Evolutionary conservation across 2,329 filamentous ascomycete species (phyloP).

Genomic region (Xylaria sp.): DNA sequence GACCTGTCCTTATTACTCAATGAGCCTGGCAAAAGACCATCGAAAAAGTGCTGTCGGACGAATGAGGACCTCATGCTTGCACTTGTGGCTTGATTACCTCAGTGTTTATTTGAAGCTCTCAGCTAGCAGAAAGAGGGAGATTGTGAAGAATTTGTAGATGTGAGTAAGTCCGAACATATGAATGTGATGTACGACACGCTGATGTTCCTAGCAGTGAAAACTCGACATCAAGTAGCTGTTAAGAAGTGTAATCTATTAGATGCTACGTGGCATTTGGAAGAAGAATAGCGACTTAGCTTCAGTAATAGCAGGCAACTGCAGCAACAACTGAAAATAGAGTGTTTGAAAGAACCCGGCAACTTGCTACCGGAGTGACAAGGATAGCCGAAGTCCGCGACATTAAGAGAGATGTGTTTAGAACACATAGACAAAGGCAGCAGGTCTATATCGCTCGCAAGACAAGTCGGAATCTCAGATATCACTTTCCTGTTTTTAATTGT

Average conservation of each 20-base stretch:
- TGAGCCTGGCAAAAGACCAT: background rate
- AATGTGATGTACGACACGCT: background rate
- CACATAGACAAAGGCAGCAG: background rate
- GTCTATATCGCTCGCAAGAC: background rate
- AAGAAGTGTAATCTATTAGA: background rate
- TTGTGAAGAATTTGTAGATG: background rate
- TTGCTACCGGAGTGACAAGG: background rate
- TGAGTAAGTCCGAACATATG: background rate
- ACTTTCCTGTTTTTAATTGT: background rate
- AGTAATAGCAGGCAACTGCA: background rate
- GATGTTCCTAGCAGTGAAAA: background rate
- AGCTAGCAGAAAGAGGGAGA: background rate
- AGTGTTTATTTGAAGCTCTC: no score
- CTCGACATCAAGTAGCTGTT: background rate
- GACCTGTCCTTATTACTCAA: background rate
- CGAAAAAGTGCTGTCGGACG: background rate
- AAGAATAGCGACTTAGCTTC: background rate
- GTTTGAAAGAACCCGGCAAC: background rate
- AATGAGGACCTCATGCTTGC: background rate
- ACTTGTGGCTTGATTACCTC: background rate
- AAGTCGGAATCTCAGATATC: background rate
- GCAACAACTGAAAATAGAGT: no score
- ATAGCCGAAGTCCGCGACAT: background rate
- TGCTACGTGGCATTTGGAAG: background rate
- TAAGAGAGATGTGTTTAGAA: background rate